These are phyloP conservation scores for Clitocybe nebularis DNA, from an alignment of 1,284 basidiomycete species.

Conservation along the genomic window DNA sequence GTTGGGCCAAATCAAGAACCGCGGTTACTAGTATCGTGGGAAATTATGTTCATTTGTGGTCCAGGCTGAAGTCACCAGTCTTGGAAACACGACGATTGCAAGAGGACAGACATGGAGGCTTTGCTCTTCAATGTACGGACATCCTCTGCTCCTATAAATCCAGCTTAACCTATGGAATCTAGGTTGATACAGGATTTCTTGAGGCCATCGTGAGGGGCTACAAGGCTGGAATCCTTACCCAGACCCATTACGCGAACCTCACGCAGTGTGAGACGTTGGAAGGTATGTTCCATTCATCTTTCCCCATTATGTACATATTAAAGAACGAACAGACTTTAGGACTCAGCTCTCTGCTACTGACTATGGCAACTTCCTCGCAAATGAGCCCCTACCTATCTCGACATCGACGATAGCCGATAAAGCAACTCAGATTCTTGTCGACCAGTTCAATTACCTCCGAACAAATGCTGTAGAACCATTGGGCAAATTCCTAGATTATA, in stretches of 20 bases:
- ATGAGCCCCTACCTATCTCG: conserved; percentile 93
- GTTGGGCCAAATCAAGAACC: too few relatives aligned
- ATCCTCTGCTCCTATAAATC: conserved; percentile 3
- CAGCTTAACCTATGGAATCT: conserved; percentile 26
- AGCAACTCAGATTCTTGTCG: conserved; percentile 91
- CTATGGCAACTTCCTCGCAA: conserved; percentile 98
- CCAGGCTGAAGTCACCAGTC: neutral
- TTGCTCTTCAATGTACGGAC: conserved; percentile 79
- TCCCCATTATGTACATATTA: neutral
- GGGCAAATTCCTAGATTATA: conserved; percentile 94
- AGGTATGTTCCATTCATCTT: conserved; percentile 47
- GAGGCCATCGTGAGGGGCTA: conserved; percentile 95
- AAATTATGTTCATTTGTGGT: too few relatives aligned
- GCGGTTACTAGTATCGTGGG: conserved; percentile 1
- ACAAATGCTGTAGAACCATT: conserved; percentile 91
- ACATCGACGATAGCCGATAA: conserved; percentile 95
- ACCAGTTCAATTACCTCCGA: conserved; percentile 95
- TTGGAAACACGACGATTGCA: neutral
- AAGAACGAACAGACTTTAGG: conserved; percentile 67
- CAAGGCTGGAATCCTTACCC: conserved; percentile 88
- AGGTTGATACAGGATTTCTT: conserved; percentile 83
- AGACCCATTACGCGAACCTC: conserved; percentile 89
- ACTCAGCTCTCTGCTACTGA: conserved; percentile 95
- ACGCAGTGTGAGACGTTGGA: conserved; percentile 98
- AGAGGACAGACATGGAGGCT: conserved; percentile 66